phyloP scores from a whole-genome alignment of 768 basidiomycete genomes.

The Cystobasidium tubakii region DNA sequence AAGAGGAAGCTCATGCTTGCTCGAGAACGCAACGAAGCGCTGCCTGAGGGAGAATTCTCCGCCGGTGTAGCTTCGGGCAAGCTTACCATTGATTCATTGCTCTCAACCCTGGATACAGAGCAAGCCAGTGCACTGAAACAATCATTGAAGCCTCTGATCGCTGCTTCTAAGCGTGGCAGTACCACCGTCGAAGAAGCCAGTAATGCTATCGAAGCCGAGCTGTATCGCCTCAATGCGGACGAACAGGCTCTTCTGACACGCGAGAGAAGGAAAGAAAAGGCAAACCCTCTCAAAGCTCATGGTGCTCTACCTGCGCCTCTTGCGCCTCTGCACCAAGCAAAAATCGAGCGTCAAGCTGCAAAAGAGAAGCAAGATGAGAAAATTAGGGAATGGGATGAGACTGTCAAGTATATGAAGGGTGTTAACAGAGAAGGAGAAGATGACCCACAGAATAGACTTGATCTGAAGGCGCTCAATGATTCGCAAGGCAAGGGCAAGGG shows the following conservation, averaged over 20 bases:
- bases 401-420: slow-evolving; percentile 87
- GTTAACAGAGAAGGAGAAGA: slow-evolving; percentile 53
- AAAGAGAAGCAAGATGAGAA: slow-evolving; percentile 89
- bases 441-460: slow-evolving; percentile 42
- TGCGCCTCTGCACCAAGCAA: slow-evolving; percentile 77
- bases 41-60: slow-evolving; percentile 72
- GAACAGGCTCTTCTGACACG: slow-evolving; percentile 18
- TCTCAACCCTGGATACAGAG: slow-evolving; percentile 44
- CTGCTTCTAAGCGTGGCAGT: not conserved
- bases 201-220: slow-evolving; percentile 35
- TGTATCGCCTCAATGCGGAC: slow-evolving; percentile 26
- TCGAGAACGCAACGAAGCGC: slow-evolving; percentile 68
- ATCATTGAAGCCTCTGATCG: slow-evolving; percentile 44
- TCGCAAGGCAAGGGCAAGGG: slow-evolving; percentile 38
- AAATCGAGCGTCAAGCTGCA: slow-evolving; percentile 84
- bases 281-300: slow-evolving; percentile 37
- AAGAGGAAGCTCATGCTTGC: slow-evolving; percentile 57
- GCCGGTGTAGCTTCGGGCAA: slow-evolving; percentile 43
- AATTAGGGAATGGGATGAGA: slow-evolving; percentile 84
- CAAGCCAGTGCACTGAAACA: slow-evolving; percentile 47
- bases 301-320: slow-evolving; percentile 69
- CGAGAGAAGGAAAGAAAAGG: not conserved
- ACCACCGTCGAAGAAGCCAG: slow-evolving; percentile 23
- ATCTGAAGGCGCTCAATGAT: slow-evolving; percentile 39
- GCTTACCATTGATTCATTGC: slow-evolving; percentile 42